Base-by-base conservation (phyloP, 2,329 filamentous ascomycete genomes). In the Aspergillus brunneoviolaceus region DNA sequence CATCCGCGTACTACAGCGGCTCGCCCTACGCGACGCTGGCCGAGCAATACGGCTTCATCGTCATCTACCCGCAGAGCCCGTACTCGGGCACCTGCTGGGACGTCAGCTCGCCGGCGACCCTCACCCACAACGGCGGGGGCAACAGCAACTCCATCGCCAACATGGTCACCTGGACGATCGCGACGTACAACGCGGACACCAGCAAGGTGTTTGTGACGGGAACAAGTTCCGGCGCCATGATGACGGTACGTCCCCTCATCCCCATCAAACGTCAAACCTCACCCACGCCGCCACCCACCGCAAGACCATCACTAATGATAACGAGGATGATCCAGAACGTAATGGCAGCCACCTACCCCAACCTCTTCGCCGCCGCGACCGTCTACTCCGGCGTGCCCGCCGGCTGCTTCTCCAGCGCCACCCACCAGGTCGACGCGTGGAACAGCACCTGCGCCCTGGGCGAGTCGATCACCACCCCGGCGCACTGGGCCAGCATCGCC, bases 41-140 rank as follows among this genome's bases (percentile, higher is more conserved):
- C 5, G 81, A 85, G 21, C 35, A 58, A 33, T 51, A 67, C 52
- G 62, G 63, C 16, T 67, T 65, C 57, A 67, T 88, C 57, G 79
- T 84, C 61, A 83, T 87, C 68, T 87, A 84, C 71, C 84, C 84
- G 1, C 77, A 80, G 64, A 81, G 80, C 2, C 82, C 82, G 0
- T 80, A 83, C 65, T 71, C 71, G n/a, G 83, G 77, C 6, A 75
- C 76, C 74, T 87, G 85, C 74, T 87, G 85, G 84, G 85, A 87
- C 60, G 83, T 87, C 2, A 83, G 82, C 5, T 84, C 81, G 1
- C 47, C 65, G 16, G 48, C 65, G 33, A 62, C 63, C 0, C 60
- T 77, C 33, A 71, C 69, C 2, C 73, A 74, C 39, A 68, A 75
- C 29, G 75, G 71, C 1, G 76, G 76, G 10, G 74, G 76, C 1